Conservation (phyloP, 225 moss, liverwort and hornwort genomes). For the Neckera pumila region DNA sequence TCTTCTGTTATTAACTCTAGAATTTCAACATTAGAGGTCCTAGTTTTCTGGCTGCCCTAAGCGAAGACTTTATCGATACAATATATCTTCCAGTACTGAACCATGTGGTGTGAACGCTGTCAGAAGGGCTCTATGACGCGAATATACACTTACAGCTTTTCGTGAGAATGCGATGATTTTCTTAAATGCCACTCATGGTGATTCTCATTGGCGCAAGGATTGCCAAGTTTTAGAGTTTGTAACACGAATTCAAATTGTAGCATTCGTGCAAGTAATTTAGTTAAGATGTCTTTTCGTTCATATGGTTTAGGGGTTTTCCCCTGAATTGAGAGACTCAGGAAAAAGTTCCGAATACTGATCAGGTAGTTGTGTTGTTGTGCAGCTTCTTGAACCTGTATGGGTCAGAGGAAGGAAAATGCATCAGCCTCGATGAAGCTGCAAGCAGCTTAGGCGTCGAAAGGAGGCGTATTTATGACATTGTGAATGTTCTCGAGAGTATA, state of each 20-base stretch:
- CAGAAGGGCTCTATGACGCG: neutral
- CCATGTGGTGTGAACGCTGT: neutral
- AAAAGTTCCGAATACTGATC: neutral
- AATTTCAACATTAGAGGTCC: neutral
- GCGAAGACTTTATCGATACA: neutral
- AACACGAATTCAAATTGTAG: neutral
- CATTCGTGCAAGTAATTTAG: neutral
- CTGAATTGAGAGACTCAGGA: neutral
- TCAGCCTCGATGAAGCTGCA: conserved; percentile 96
- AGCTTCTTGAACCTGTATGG: conserved; percentile 96
- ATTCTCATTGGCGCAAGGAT: neutral
- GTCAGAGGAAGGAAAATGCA: conserved; percentile 72
- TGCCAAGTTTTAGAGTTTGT: neutral
- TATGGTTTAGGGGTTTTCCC: neutral
- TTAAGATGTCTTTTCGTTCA: neutral
- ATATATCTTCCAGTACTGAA: neutral
- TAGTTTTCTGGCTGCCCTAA: neutral
- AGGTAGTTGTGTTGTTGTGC: conserved; percentile 4
- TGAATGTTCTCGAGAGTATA: conserved; percentile 90
- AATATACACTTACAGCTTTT: neutral
- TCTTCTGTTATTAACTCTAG: neutral
- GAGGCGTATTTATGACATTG: conserved; percentile 97
- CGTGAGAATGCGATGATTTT: neutral
- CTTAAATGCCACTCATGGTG: neutral
- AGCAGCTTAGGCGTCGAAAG: conserved; percentile 86